Percentiles rank a stretch among this genome's conserved stretches.
Evolutionary conservation across 129 eudicot species (phyloP).

Genomic region (Tanacetum coccineum): DNA sequence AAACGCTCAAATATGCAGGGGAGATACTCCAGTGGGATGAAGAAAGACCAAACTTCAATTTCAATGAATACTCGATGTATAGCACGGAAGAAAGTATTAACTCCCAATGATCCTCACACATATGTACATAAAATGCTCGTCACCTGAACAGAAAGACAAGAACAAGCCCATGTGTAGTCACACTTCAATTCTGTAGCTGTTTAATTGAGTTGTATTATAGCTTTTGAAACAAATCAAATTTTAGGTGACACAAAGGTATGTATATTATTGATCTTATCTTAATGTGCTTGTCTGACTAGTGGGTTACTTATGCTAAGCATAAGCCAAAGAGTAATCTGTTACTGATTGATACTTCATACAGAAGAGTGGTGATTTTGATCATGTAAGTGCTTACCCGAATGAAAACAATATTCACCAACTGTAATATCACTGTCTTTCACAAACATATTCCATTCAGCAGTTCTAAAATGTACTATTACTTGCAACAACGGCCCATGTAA

Average conservation of each 20-base stretch:
- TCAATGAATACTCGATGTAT: conserved; percentile 57
- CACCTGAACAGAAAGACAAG: conserved; percentile 8
- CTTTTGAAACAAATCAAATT: conserved; percentile 7
- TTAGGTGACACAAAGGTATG: conserved; percentile 23
- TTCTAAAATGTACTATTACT: neutral
- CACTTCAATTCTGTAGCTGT: conserved; percentile 25
- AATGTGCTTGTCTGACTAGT: conserved; percentile 18
- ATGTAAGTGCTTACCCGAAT: too few relatives aligned
- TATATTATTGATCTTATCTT: neutral
- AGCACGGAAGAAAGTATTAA: conserved; percentile 59
- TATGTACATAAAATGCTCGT: conserved; percentile 27
- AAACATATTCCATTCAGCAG: conserved; percentile 21
- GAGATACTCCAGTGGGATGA: conserved; percentile 95
- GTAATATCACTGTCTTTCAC: conserved; percentile 25
- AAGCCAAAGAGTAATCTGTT: conserved; percentile 8
- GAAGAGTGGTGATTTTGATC: neutral
- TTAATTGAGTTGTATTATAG: conserved; percentile 34
- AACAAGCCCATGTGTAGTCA: conserved; percentile 20
- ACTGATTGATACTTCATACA: neutral
- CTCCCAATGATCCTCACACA: conserved; percentile 40
- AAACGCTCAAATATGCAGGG: conserved; percentile 75
- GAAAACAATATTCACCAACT: too few relatives aligned
- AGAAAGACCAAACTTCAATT: conserved; percentile 62
- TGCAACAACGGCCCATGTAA: conserved; percentile 17
- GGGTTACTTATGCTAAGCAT: neutral